These are phyloP conservation scores for Phytophthora nicotianae DNA, from an alignment of 352 stramenopile species.

Conservation along the genomic window DNA sequence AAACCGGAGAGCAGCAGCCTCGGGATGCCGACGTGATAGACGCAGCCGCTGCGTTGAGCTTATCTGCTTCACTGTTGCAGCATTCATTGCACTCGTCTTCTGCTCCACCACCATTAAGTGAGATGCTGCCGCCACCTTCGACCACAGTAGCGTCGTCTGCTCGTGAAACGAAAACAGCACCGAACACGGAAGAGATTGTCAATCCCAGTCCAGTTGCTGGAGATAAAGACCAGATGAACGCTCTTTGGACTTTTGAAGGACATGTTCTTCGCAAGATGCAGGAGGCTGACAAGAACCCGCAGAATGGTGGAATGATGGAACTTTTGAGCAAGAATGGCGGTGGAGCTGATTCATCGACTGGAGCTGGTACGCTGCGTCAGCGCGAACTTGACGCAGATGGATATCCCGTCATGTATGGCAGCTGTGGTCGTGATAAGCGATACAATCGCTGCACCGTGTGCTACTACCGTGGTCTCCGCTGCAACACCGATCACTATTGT, in stretches of 20 bases:
- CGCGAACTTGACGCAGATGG: conserved; percentile 50
- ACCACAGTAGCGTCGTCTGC: conserved; percentile 3
- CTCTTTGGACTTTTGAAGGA: conserved; percentile 69
- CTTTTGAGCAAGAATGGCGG: conserved; percentile 15
- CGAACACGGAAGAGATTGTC: conserved; percentile 24
- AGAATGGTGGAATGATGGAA: conserved; percentile 21
- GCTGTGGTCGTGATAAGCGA: conserved; percentile 69
- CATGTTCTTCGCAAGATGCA: conserved; percentile 57
- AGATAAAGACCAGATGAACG: conserved; percentile 59
- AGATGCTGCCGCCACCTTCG: conserved; percentile 18
- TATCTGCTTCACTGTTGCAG: conserved; percentile 20
- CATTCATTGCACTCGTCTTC: conserved; percentile 2
- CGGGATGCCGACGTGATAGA: conserved; percentile 16
- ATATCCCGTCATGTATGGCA: conserved; percentile 59
- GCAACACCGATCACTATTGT: conserved; percentile 75
- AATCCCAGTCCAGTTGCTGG: conserved; percentile 17
- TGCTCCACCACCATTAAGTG: conserved; percentile 18
- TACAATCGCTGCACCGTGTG: conserved; percentile 78
- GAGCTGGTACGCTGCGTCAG: conserved; percentile 1
- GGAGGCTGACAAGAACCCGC: conserved; percentile 45
- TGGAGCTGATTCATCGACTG: conserved; percentile 13
- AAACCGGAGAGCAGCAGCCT: conserved; percentile 17
- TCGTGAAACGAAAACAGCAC: conserved; percentile 2
- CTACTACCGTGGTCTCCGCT: conserved; percentile 71
- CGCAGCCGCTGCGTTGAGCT: conserved; percentile 11